Base-by-base conservation (phyloP, 140 eudicot genomes). In the Ambrosia hybrid region DNA sequence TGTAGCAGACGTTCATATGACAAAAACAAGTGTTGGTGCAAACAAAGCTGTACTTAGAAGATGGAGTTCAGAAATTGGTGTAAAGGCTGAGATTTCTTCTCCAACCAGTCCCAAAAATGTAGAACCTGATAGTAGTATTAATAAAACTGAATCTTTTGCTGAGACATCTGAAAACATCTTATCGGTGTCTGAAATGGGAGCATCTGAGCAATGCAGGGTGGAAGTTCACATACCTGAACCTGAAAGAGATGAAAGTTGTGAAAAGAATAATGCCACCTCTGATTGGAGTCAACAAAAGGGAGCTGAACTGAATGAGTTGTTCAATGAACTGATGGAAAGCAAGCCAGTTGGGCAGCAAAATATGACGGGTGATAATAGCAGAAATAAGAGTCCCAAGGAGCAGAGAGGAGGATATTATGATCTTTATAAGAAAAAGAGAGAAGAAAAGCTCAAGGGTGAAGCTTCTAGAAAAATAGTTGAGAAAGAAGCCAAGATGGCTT, bases 1-100 rank as follows among this genome's bases (percentile, higher is more conserved):
- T 10, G 78, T 33, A 21, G 96, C 33, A 15, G 97, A 88, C 48
- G 51, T 63, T 49, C 87, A 81, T 62, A 88, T 85, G 83, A 69
- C 71, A n/a, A 90, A 53, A 72, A 60, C 84, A 12, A 72, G 86
- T 10, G 53, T 79, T 9, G 81, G 77, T 81, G 81, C 86, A 66
- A 87, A 80, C 36, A 93, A 86, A 80, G 73, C 90, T 53, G 95
- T 86, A 30, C 74, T 94, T 83, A 87, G 87, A 79, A 86, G 96
- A 85, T 94, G 99, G 99, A 90, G 92, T 77, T 76, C 96, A 6
- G 91, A 80, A 55, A 63, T 78, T 76, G 83, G 85, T 26, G 91
- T 79, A 70, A 85, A 68, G 58, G 61, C 77, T 41, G 90, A 83
- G 17, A 60, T 21, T 21, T 21, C 51, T 66, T 72, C 43, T 73